Percentiles rank a stretch among this genome's conserved stretches.
Evolutionary conservation across 371 early-diverging fungal genomes (phyloP).

Genomic region (Mortierella sp.): DNA sequence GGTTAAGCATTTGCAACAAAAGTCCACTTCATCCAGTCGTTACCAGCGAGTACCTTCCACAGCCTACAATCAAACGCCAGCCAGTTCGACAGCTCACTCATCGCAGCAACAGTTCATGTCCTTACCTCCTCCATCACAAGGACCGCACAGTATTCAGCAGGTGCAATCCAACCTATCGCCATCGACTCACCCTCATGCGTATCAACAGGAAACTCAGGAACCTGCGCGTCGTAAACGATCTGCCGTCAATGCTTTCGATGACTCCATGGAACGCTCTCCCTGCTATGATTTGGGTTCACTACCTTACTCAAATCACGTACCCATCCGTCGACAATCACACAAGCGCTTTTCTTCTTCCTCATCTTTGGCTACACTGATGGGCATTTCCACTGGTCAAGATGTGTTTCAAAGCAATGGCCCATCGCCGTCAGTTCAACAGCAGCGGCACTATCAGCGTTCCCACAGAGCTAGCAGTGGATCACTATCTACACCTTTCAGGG

Average conservation of each 20-base stretch:
- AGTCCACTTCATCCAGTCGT: slow-evolving; percentile 3
- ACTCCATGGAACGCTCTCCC: slow-evolving; percentile 31
- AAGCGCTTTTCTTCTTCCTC: slow-evolving; percentile 44
- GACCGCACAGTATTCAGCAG: slow-evolving; percentile 2
- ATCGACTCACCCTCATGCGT: not conserved
- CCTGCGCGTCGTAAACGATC: slow-evolving; percentile 42
- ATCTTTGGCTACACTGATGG: slow-evolving; percentile 24
- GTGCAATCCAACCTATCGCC: slow-evolving; percentile 14
- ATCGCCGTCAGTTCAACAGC: slow-evolving; percentile 20
- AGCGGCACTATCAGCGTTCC: slow-evolving; percentile 16
- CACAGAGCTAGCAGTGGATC: slow-evolving; percentile 36
- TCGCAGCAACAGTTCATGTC: slow-evolving; percentile 9
- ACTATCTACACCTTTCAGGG: slow-evolving; percentile 21
- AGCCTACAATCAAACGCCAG: not conserved
- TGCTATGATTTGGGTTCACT: slow-evolving; percentile 13
- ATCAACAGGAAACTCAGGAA: slow-evolving; percentile 10
- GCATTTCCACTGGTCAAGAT: slow-evolving; percentile 14
- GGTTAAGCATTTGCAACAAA: slow-evolving; percentile 31
- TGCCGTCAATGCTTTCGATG: slow-evolving; percentile 45
- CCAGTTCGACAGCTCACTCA: not conserved
- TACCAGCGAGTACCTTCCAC: slow-evolving; percentile 16
- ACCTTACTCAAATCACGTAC: slow-evolving; percentile 7
- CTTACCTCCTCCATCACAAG: not conserved
- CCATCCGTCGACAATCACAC: slow-evolving; percentile 21
- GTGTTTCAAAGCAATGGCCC: slow-evolving; percentile 25